Base-by-base conservation (phyloP, 257 asterid genomes). In the Solanum medicagineum region DNA sequence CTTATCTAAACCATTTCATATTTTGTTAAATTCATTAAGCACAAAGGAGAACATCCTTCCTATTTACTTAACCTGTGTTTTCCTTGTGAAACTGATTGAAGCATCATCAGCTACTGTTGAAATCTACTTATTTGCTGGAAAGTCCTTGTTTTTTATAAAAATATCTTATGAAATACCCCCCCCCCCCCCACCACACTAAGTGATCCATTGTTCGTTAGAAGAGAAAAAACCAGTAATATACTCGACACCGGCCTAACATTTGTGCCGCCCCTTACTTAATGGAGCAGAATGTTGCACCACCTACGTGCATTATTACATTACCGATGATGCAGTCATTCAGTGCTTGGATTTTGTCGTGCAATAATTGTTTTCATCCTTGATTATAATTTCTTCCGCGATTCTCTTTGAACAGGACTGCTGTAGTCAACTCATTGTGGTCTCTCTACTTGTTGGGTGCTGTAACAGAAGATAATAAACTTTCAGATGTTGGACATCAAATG, bases 401-500 rank as follows among this genome's bases (percentile, higher is more conserved):
- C 6, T 53, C 57, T 82, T 85, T 59, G 36, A 26, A 83, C 97
- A 96, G 99, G 93, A 93, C 86, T 88, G 92, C 98, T 69, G 90
- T 96, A 88, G 87, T 92, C 90, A 96, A 94, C 91, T 95, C 99
- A 17, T 80, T 96, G 96, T 98, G 94, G 91, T 86, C 92, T 82
- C 90, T 96, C 86, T 89, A 89, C 91, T 90, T 94, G 89, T 92
- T 96, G 85, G 98, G 98, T 92, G 99, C 99, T 85, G 90, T 96
- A 71, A 91, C 96, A 12, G 98, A 95, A 17, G 93, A 88, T 65
- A 84, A 94, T 88, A 91, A 92, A 93, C 92, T 96, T 69, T 88
- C 98, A 9, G 95, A 96, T 86, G 91, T 94, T 84, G 99, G 99
- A 81, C 92, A 85, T 63, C 98, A 94, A 85, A 96, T 96, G 99